Evolutionary conservation across 257 asterid species (phyloP), one percentile per base, ranked within the genome.

Genomic region (Haberlea rhodopensis): DNA sequence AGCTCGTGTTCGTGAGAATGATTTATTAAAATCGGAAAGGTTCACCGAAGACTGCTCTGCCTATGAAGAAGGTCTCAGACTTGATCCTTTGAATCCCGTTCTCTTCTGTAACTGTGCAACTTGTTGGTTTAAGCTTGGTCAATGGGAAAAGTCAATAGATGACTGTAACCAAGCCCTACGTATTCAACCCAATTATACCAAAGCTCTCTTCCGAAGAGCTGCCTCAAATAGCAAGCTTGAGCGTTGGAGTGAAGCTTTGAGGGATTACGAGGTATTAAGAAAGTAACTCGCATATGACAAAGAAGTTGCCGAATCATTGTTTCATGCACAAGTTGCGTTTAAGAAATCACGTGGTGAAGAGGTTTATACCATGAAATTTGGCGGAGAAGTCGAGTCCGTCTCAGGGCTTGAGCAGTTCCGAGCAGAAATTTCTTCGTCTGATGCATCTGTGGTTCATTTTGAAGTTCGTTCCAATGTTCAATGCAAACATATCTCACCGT

Each of bases 61-160:
- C 18, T 91, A 91, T 51, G 87, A 81, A 22, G 96, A 91, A 55
- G 98, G 98, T 61, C 88, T 91, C 59, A 79, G 71, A 60, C 68
- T 81, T 7, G 96, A 91, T 75, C 85, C 96, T 53, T 77, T 87
- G 18, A 91, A 85, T 70, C 78, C 98, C 20, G 85, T 91, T 67
- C 87, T 91, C 60, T 91, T 79, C 70, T 89, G 96, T 85, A 91
- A 91, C 60, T 80, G 96, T 81, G 96, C 98, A 1, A 96, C 98
- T 78, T 91, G 98, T 64, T 84, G 92, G 95, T 84, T 79, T 76
- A 91, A 85, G 84, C 92, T 91, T 40, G 87, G 86, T 45, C 78
- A 74, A 48, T 91, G n/a, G n/a, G n/a, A n/a, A n/a, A n/a, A n/a
- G n/a, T n/a, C n/a, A n/a, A n/a, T n/a, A n/a, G n/a, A n/a, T 13